phyloP scores from a whole-genome alignment of 768 basidiomycete genomes.

The Gymnopilus dilepis region DNA sequence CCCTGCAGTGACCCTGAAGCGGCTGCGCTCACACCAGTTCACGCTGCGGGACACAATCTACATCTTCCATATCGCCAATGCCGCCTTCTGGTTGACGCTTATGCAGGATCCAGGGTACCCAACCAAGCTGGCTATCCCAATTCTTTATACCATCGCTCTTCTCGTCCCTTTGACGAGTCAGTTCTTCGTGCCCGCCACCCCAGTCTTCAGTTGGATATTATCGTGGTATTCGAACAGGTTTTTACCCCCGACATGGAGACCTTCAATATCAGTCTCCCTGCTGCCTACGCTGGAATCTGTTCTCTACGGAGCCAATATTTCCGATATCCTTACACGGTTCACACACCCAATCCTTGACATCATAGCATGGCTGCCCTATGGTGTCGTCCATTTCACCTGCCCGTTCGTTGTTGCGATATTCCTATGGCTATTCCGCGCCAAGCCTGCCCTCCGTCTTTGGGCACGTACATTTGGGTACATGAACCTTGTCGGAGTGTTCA shows the following conservation, averaged over 20 bases:
- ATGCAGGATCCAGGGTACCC: slow-evolving; percentile 76
- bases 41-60: slow-evolving; percentile 63
- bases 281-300: slow-evolving; percentile 95
- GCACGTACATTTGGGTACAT: slow-evolving; percentile 90
- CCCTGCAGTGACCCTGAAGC: slow-evolving; percentile 65
- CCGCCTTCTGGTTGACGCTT: slow-evolving; percentile 72
- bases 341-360: slow-evolving; percentile 94
- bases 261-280: slow-evolving; percentile 87
- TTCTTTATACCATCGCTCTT: slow-evolving; percentile 70
- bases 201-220: slow-evolving; percentile 86
- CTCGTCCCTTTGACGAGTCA: slow-evolving; percentile 87
- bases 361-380: slow-evolving; percentile 96
- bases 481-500: slow-evolving; percentile 86
- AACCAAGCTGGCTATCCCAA: slow-evolving; percentile 77
- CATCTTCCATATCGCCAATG: slow-evolving; percentile 65
- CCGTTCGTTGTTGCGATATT: slow-evolving; percentile 88
- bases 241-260: slow-evolving; percentile 78
- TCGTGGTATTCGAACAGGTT: slow-evolving; percentile 87
- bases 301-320: slow-evolving; percentile 96
- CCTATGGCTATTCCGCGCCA: slow-evolving; percentile 89
- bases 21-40: slow-evolving; percentile 63
- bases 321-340: slow-evolving; percentile 93
- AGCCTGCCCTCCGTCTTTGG: slow-evolving; percentile 83
- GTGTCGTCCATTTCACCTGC: slow-evolving; percentile 87
- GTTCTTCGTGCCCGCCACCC: slow-evolving; percentile 88